Percentiles rank a stretch among this genome's conserved stretches.
These are phyloP conservation scores for Pistacia atlantica DNA, from an alignment of 345 rosid genomes.

Conservation along the genomic window DNA sequence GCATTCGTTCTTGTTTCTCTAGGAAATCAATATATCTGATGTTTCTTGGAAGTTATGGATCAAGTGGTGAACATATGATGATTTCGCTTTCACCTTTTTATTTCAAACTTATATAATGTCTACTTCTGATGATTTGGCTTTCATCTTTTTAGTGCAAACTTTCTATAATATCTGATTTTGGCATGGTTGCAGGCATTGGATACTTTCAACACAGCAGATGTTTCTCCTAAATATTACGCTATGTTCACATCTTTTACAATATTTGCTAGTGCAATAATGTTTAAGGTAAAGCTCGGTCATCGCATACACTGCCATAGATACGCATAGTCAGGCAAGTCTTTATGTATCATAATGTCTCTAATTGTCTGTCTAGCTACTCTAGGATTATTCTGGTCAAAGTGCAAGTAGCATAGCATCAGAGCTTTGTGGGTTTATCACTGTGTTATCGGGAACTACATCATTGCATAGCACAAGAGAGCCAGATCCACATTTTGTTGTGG, in stretches of 20 bases:
- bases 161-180: constrained; percentile 8
- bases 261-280: constrained; percentile 80
- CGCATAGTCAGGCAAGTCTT: neutral
- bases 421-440: constrained; percentile 74
- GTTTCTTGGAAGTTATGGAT: neutral
- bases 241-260: constrained; percentile 77
- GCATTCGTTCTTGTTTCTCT: neutral
- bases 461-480: constrained; percentile 73
- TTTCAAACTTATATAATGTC: neutral
- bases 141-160: neutral
- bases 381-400: constrained; percentile 83
- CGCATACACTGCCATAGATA: neutral
- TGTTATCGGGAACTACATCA: constrained; percentile 68
- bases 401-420: constrained; percentile 73
- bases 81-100: neutral
- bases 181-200: constrained; percentile 69
- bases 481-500: constrained; percentile 60
- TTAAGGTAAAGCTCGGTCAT: constrained; percentile 50
- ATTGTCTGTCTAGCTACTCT: constrained; percentile 2
- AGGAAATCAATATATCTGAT: neutral
- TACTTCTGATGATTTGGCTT: neutral
- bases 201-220: constrained; percentile 70
- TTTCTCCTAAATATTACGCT: constrained; percentile 80
- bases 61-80: neutral
- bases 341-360: neutral